Evolutionary conservation across 345 rosid genomes (phyloP), one percentile per base, ranked within the genome.

Genomic region (Erodium maritimum): DNA sequence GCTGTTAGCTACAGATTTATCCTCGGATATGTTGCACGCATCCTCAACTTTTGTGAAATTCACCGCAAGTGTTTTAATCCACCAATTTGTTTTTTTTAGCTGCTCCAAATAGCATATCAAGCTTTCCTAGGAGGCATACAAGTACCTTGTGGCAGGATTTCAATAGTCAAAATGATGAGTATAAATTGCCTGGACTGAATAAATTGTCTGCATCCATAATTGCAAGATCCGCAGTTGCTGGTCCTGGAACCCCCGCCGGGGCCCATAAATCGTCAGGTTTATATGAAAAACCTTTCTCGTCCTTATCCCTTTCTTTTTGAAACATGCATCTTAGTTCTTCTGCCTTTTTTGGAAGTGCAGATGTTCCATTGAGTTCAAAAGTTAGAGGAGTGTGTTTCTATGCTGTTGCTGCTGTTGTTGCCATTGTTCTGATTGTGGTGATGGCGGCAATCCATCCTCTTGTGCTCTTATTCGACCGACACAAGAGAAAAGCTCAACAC

Each of bases 381-480:
- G 75, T 80, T 52, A 85, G 94, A 76, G 96, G 99, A 68, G 67
- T 87, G 53, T 77, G 86, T 67, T 93, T 93, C 61, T 89, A 82
- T 65, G 69, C 73, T 45, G 75, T 79, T 61, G 78, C 96, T 62
- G 81, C 73, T 45, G 23, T 78, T 51, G 73, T 80, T 4, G 99
- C 91, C 69, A 71, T 74, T 65, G 64, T 77, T 61, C 76, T 90
- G 58, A 64, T 90, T 65, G 83, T 72, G 73, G 65, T 53, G 20
- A 89, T 93, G 96, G 57, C 87, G 9, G 66, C 71, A 54, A 84
- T 73, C 5, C 99, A 89, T 62, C 97, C 94, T 17, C 75, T 87
- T 21, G 95, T 93, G 60, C 82, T 93, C 55, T 65, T 89, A 51
- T 63, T 83, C 7, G 97, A 93, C 63, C 87, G 71, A 52, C 76